Conservation (phyloP, 305 asterid species). For the Salvia sclarea region DNA sequence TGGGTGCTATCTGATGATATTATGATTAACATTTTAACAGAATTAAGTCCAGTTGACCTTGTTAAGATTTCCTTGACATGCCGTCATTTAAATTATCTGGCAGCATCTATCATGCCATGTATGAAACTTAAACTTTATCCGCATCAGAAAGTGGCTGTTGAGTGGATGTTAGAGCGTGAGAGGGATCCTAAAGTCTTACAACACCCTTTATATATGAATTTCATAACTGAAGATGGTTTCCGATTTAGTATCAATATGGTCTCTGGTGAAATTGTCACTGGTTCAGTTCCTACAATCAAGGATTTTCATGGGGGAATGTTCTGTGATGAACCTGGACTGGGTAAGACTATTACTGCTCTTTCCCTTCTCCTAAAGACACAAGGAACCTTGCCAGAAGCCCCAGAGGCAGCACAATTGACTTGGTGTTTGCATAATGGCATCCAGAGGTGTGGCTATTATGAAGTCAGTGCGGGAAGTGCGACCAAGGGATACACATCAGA, state of each 20-base stretch:
- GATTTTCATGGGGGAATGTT: conserved; percentile 96
- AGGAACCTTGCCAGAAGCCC: conserved; percentile 80
- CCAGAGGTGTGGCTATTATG: conserved; percentile 84
- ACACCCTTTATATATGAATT: conserved; percentile 76
- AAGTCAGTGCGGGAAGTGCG: conserved; percentile 49
- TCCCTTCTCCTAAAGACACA: conserved; percentile 85
- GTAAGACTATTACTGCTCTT: conserved; percentile 93
- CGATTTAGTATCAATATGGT: conserved; percentile 61
- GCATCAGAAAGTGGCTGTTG: conserved; percentile 94
- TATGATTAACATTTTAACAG: conserved; percentile 57
- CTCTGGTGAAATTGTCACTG: conserved; percentile 74
- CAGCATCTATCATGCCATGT: conserved; percentile 90
- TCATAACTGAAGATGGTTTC: conserved; percentile 72
- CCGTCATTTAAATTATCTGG: conserved; percentile 69
- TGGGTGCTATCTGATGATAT: conserved; percentile 82
- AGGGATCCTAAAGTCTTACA: conserved; percentile 52
- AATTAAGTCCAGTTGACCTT: conserved; percentile 68
- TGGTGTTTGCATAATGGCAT: conserved; percentile 80
- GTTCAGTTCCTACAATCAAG: conserved; percentile 53
- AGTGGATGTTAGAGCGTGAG: conserved; percentile 96
- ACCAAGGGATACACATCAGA: conserved; percentile 37
- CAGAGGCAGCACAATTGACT: conserved; percentile 57
- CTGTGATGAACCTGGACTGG: conserved; percentile 99
- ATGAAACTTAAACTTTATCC: conserved; percentile 91
- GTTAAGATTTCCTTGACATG: conserved; percentile 76